Evolutionary conservation across 225 moss, liverwort and hornwort species (phyloP), one percentile per base, ranked within the genome.

Genomic region (Straminergon stramineum): DNA sequence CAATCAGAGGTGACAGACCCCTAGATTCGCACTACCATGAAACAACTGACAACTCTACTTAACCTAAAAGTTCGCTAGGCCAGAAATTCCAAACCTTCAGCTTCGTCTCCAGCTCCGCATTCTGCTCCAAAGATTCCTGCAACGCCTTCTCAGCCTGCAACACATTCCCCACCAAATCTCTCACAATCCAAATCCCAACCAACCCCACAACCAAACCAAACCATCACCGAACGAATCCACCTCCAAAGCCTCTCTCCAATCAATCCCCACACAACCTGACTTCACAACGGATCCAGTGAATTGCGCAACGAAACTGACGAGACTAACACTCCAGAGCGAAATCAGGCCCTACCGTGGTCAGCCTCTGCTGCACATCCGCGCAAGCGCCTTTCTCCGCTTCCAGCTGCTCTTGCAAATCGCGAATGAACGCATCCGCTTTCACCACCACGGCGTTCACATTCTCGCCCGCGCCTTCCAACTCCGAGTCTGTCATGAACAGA

Each of bases 321-420:
- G 4, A 7, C 17, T 2, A 28, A 39, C n/a, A 56, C 30, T 53
- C 39, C 69, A 6, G 21, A 45, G 64, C 48, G 15, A 23, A 32
- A 27, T 6, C 57, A 15, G 5, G 3, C 21, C 85, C 61, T 48
- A 87, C 87, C 80, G 80, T 81, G 24, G 43, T 27, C 22, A 87
- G 81, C 28, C 80, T 34, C 48, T 45, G 87, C 81, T 87, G 96
- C 66, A 98, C 93, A 74, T 96, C 94, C 37, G 94, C 93, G 86
- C 93, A 95, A 16, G 95, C 94, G 31, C 95, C 94, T 71, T 96
- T 97, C 86, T 97, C 95, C 15, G 93, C 93, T 86, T 96, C 97
- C 87, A 96, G 89, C 92, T 97, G 96, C 93, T 86, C 91, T 81
- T 93, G 94, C 91, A 98, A 94, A 45, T 93, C 96, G 19, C 90